These are phyloP conservation scores for Drechslera avenae DNA, from an alignment of 2,329 filamentous ascomycete species.

Conservation along the genomic window DNA sequence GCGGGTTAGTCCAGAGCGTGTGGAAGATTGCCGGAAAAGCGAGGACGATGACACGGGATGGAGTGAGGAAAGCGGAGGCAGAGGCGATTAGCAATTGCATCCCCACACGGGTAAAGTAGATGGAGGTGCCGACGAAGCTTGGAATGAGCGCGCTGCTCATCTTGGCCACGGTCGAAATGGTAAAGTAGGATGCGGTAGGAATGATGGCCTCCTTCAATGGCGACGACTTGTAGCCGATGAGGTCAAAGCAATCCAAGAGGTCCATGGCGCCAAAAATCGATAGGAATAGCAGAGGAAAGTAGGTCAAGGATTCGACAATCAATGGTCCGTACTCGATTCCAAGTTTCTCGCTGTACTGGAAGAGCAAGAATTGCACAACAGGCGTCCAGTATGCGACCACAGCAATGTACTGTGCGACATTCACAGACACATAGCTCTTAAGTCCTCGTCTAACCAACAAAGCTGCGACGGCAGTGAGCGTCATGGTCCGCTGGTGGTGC, in stretches of 20 bases:
- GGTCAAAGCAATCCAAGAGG: constrained; percentile 65
- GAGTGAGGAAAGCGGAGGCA: constrained; percentile 68
- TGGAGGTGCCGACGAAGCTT: constrained; percentile 62
- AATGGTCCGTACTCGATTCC: constrained; percentile 75
- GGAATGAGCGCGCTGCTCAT: constrained; percentile 50
- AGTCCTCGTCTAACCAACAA: constrained; percentile 70
- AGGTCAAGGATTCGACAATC: constrained; percentile 73
- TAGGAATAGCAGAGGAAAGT: constrained; percentile 59
- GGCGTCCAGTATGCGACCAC: constrained; percentile 78
- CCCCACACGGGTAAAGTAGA: constrained; percentile 72
- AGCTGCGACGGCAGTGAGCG: constrained; percentile 70
- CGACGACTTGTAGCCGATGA: constrained; percentile 60
- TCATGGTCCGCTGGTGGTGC: constrained; percentile 71
- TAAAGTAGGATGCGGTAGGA: constrained; percentile 68
- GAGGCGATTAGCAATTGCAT: constrained; percentile 71
- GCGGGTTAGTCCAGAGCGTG: constrained; percentile 73
- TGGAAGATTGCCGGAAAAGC: constrained; percentile 75
- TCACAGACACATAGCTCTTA: constrained; percentile 57
- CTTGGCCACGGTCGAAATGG: constrained; percentile 61
- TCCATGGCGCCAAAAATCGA: constrained; percentile 51
- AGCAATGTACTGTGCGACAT: constrained; percentile 62
- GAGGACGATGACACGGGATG: constrained; percentile 70
- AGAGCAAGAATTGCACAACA: constrained; percentile 72
- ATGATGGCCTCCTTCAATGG: constrained; percentile 68
- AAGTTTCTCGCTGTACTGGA: constrained; percentile 66